Percentiles rank a stretch among this genome's conserved stretches.
These are phyloP conservation scores for Apophysomyces trapeziformis DNA, from an alignment of 371 early-diverging fungal genomes.

Conservation along the genomic window DNA sequence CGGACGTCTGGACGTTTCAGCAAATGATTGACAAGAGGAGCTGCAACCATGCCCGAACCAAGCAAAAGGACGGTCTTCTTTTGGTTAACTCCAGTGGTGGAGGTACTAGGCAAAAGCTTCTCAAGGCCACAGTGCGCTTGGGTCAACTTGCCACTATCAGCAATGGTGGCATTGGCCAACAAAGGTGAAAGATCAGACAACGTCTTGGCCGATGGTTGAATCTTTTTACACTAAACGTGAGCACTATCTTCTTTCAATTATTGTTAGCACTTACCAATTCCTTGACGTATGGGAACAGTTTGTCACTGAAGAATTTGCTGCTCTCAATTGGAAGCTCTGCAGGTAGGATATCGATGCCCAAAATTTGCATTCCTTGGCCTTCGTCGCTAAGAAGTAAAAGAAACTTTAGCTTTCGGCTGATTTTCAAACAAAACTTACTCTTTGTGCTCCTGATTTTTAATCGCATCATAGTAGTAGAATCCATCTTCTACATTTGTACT, in stretches of 20 bases:
- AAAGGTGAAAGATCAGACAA: conserved; percentile 24
- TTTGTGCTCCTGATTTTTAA: conserved; percentile 70
- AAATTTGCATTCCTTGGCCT: conserved; percentile 86
- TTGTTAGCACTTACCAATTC: conserved; percentile 67
- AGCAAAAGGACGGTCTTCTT: conserved; percentile 75
- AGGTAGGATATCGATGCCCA: conserved; percentile 96
- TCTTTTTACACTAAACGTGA: conserved; percentile 9
- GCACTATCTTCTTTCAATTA: not conserved
- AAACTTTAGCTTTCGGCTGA: not conserved
- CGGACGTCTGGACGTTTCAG: conserved; percentile 63
- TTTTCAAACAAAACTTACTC: conserved; percentile 46
- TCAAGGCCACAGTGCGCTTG: conserved; percentile 57
- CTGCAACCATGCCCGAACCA: conserved; percentile 95
- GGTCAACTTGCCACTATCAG: conserved; percentile 70
- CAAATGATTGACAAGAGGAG: conserved; percentile 88
- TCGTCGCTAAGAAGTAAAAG: conserved; percentile 55
- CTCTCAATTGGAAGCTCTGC: conserved; percentile 95
- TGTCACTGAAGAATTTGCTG: conserved; percentile 88
- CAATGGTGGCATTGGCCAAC: conserved; percentile 79
- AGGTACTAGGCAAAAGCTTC: conserved; percentile 27
- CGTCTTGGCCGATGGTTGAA: conserved; percentile 19
- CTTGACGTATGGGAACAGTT: conserved; percentile 81
- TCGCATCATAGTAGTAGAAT: conserved; percentile 91
- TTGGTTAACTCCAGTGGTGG: conserved; percentile 13
- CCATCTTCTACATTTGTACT: conserved; percentile 90